A percentile compares a stretch with the other conserved stretches of the same genome.
Evolutionary conservation across 441 rosid species (phyloP).

Genomic region (Populus trichocarpa): DNA sequence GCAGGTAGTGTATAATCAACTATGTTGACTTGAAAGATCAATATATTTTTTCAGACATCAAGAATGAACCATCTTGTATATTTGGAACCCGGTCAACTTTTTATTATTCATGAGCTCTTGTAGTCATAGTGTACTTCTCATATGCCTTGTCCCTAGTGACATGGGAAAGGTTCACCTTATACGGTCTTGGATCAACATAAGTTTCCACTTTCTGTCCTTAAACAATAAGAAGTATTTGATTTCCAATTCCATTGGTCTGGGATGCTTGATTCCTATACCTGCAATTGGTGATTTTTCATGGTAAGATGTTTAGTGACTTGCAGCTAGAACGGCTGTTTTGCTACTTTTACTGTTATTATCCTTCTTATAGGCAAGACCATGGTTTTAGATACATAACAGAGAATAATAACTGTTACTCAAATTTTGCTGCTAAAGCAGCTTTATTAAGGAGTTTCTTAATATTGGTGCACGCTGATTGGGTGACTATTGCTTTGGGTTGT

Average conservation of each 20-base stretch:
- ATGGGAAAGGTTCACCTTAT: not conserved
- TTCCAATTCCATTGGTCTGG: not conserved
- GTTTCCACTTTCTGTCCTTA: not conserved
- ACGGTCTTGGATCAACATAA: not conserved
- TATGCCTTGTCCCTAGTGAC: not conserved
- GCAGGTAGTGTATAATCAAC: constrained; percentile 53
- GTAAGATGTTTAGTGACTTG: not conserved
- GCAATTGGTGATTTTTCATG: not conserved
- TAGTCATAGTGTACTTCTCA: not conserved
- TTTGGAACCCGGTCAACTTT: not conserved
- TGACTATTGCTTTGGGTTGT: not conserved
- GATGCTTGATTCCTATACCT: not conserved
- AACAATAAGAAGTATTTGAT: not conserved
- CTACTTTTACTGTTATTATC: not conserved
- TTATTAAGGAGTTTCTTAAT: not conserved
- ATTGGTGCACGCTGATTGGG: not conserved
- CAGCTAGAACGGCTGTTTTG: not conserved
- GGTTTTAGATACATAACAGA: not conserved
- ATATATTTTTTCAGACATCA: not conserved
- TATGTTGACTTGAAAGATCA: not conserved
- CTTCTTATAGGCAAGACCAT: not conserved
- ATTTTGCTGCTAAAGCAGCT: not conserved
- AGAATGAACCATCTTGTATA: not conserved
- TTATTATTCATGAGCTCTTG: not conserved
- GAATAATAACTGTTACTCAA: not conserved